Evolutionary conservation across 345 rosid species (phyloP).

Genomic region (Boechera retrofracta): DNA sequence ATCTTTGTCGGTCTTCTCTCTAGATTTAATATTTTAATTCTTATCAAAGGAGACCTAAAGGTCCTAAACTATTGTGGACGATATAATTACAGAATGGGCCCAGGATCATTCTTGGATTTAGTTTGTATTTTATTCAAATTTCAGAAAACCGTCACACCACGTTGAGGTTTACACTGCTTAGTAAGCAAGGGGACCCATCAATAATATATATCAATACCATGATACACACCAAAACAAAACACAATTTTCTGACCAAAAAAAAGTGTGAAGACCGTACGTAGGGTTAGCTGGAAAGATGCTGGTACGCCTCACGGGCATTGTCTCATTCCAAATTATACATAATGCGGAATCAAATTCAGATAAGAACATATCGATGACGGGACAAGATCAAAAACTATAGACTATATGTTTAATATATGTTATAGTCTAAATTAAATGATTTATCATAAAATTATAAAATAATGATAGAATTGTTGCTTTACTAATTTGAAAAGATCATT

Average conservation of each 20-base stretch:
- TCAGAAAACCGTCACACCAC: not conserved
- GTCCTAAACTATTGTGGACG: not conserved
- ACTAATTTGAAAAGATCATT: too few relatives aligned
- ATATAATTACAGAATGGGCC: conserved; percentile 1
- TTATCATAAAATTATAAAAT: too few relatives aligned
- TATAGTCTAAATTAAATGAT: not conserved
- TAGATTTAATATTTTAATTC: not conserved
- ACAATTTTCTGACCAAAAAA: not conserved
- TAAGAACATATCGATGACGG: too few relatives aligned
- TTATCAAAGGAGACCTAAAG: not conserved
- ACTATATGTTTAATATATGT: too few relatives aligned
- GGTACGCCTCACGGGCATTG: conserved; percentile 1
- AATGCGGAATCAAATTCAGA: too few relatives aligned
- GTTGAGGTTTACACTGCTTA: not conserved
- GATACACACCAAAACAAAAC: not conserved
- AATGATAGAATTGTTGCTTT: too few relatives aligned
- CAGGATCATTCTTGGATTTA: not conserved
- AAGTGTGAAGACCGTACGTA: not conserved
- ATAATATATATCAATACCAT: not conserved
- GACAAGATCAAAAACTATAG: too few relatives aligned
- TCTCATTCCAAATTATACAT: conserved; percentile 1
- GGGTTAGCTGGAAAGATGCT: conserved; percentile 21
- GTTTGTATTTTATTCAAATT: not conserved
- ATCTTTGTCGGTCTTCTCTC: conserved; percentile 37
- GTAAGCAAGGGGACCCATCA: not conserved